Evolutionary conservation across 768 basidiomycete genomes (phyloP), one percentile per base, ranked within the genome.

Genomic region (Tylopilus felleus): DNA sequence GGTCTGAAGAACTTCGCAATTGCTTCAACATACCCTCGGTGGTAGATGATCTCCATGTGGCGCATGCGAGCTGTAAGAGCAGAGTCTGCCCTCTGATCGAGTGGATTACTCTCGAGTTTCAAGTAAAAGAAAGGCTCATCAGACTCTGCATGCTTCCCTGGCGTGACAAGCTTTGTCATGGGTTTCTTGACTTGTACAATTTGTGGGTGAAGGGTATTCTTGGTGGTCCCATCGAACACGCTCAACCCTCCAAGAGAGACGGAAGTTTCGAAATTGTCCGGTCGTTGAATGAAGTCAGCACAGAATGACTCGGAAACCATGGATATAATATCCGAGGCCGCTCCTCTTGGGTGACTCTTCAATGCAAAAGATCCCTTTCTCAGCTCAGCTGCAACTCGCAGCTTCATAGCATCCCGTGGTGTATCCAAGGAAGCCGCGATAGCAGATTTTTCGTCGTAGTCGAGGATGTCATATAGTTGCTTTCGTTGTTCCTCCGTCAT

Each of bases 11-110:
- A 99, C 57, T 78, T 81, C 63, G 88, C 87, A 21, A 98, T 82
- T 3, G 90, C 90, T 74, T 98, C 97, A 27, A 98, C 80, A 67
- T 96, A 98, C 23, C 91, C 93, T 64, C 77, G 83, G 66, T 98
- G 93, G 66, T 99, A 99, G 39, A 99, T 90, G 58, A 99, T 88
- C 71, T 98, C 96, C 85, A 96, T 89, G 63, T 96, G 89, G 12
- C 91, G 83, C 90, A 98, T 89, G 52, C 85, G 86, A 44, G 95
- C 81, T 13, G 88, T 90, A 49, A 99, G 75, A 1, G 89, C 92
- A 62, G 80, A 96, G 67, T 98, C 96, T 23, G 97, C 93, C 41
- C 91, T 83, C 49, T 87, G 85, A 67, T 97, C 93, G 38, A 98
- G 74, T 9, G 96, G 97, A 59, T 90, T 93, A 53, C 85, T 86